A percentile compares a stretch with the other conserved stretches of the same genome.
These are phyloP conservation scores for Zygoascus biomembranicola DNA, from an alignment of 805 yeast genomes.

Conservation along the genomic window DNA sequence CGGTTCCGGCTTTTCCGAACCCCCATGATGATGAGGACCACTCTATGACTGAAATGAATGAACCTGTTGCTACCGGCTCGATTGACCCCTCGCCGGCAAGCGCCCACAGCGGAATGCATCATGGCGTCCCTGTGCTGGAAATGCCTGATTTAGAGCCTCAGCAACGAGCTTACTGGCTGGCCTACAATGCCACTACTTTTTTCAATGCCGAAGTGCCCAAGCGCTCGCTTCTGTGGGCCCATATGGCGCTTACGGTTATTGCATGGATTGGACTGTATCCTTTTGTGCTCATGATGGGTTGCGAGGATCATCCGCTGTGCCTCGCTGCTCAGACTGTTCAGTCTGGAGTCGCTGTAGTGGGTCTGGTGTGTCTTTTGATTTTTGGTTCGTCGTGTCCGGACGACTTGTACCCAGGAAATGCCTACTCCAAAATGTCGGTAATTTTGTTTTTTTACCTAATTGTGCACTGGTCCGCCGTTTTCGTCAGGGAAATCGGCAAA, in stretches of 20 bases:
- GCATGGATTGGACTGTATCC: slow-evolving; percentile 59
- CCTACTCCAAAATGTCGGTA: slow-evolving; percentile 58
- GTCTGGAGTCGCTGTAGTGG: slow-evolving; percentile 36
- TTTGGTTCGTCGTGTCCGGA: slow-evolving; percentile 52
- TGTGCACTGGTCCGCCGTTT: slow-evolving; percentile 48
- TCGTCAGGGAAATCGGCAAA: slow-evolving; percentile 39
- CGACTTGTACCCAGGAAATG: slow-evolving; percentile 65
- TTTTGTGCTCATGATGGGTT: slow-evolving; percentile 53
- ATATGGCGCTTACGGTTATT: slow-evolving; percentile 37
- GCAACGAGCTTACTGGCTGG: slow-evolving; percentile 70
- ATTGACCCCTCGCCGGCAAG: slow-evolving; percentile 12
- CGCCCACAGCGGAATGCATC: slow-evolving; percentile 31
- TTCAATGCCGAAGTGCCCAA: slow-evolving; percentile 38
- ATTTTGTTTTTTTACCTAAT: slow-evolving; percentile 46
- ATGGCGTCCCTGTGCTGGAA: slow-evolving; percentile 68
- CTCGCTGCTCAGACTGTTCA: slow-evolving; percentile 49
- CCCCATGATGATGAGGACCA: not conserved
- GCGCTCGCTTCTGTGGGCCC: slow-evolving; percentile 46
- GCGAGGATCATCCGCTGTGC: slow-evolving; percentile 35
- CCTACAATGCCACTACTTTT: slow-evolving; percentile 70
- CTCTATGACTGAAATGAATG: not conserved
- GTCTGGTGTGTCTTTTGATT: slow-evolving; percentile 47
- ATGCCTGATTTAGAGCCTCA: slow-evolving; percentile 57
- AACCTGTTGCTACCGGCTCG: not conserved
- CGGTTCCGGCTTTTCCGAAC: slow-evolving; percentile 1